Percentiles rank a stretch among this genome's conserved stretches.
These are phyloP conservation scores for Leucoagaricus sp. DNA, from an alignment of 1,284 basidiomycete genomes.

Conservation along the genomic window DNA sequence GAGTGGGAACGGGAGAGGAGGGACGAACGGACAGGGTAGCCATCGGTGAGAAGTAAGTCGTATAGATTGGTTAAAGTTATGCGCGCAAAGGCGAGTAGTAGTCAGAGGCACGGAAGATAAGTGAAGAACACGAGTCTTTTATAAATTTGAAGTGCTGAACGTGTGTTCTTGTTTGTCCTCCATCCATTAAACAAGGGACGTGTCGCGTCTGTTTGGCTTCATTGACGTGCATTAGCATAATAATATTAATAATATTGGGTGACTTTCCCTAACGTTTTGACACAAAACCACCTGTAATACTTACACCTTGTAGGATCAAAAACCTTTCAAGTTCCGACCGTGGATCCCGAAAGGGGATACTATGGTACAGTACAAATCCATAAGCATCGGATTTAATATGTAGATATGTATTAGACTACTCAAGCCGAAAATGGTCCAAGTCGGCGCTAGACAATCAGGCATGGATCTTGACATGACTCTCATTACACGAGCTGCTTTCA, in stretches of 20 bases:
- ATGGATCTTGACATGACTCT: no score
- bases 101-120: slow-evolving; percentile 8
- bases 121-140: slow-evolving; percentile 20
- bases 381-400: no score
- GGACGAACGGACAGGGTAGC: slow-evolving; percentile 27
- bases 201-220: slow-evolving; percentile 29
- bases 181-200: slow-evolving; percentile 28
- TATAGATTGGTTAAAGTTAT: not conserved
- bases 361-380: no score
- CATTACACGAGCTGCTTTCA: no score
- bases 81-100: slow-evolving; percentile 10
- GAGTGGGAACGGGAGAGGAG: slow-evolving; percentile 35
- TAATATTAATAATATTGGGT: no score
- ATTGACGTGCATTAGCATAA: slow-evolving; percentile 22
- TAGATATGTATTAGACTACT: no score
- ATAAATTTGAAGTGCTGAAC: slow-evolving; percentile 21
- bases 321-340: no score
- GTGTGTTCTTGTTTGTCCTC: slow-evolving; percentile 36
- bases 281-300: no score
- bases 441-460: no score
- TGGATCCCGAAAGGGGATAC: no score
- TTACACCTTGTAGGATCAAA: no score
- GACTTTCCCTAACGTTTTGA: not conserved
- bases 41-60: slow-evolving; percentile 21
- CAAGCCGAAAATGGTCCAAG: no score